Percentiles rank a stretch among this genome's conserved stretches.
These are phyloP conservation scores for Exserohilum turcica DNA, from an alignment of 2,329 filamentous ascomycete species.

Conservation along the genomic window DNA sequence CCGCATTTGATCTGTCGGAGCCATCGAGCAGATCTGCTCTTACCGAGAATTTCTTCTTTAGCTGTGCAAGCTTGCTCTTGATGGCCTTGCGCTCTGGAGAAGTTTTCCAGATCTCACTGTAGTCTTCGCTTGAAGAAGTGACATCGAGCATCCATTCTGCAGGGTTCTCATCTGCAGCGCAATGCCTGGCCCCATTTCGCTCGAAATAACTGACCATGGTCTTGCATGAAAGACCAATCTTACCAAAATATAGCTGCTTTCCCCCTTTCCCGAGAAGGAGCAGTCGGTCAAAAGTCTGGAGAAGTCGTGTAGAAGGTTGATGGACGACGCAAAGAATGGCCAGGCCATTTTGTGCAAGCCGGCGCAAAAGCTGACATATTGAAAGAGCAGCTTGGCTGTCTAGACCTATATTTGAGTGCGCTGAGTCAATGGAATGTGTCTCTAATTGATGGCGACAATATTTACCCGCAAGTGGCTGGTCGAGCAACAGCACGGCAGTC, in stretches of 20 bases:
- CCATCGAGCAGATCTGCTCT: too few relatives aligned
- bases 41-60: too few relatives aligned
- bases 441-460: too few relatives aligned
- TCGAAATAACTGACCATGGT: constrained; percentile 74
- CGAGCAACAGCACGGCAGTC: constrained; percentile 23
- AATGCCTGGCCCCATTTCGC: constrained; percentile 66
- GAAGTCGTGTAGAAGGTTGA: constrained; percentile 87
- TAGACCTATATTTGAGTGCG: too few relatives aligned
- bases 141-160: constrained; percentile 85
- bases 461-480: constrained; percentile 72
- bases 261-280: constrained; percentile 75
- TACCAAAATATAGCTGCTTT: constrained; percentile 77
- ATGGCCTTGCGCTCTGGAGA: too few relatives aligned
- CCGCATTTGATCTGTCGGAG: too few relatives aligned
- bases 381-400: constrained; percentile 83
- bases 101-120: too few relatives aligned
- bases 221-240: constrained; percentile 70
- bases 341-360: constrained; percentile 75
- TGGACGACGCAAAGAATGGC: constrained; percentile 93
- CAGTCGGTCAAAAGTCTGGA: constrained; percentile 81
- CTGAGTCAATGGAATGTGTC: too few relatives aligned
- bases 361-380: constrained; percentile 80
- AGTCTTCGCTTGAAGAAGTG: too few relatives aligned
- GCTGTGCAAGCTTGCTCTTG: too few relatives aligned
- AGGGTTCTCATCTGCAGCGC: constrained; percentile 70